Percentiles rank a stretch among this genome's conserved stretches.
These are phyloP conservation scores for Gremmenia infestans DNA, from an alignment of 2,329 filamentous ascomycete genomes.

Conservation along the genomic window DNA sequence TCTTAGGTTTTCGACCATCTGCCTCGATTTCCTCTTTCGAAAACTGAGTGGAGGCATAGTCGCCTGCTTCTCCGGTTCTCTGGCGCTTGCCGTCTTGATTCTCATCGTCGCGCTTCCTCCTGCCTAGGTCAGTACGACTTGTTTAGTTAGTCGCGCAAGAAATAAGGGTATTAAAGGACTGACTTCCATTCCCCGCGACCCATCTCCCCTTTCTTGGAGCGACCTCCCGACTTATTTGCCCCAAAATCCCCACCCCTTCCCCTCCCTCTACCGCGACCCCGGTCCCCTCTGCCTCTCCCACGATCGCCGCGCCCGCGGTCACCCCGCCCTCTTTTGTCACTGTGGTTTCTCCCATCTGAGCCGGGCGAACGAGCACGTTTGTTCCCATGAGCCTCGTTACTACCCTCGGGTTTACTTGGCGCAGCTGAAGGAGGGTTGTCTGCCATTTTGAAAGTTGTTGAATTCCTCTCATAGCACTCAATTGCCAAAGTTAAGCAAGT, in stretches of 20 bases:
- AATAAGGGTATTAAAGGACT: constrained; percentile 26
- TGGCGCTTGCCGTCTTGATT: constrained; percentile 50
- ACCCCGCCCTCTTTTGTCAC: constrained; percentile 4
- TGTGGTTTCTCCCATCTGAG: constrained; percentile 1
- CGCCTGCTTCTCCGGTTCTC: constrained; percentile 39
- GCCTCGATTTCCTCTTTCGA: constrained; percentile 79
- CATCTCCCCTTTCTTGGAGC: constrained; percentile 61
- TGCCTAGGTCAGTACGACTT: constrained; percentile 47
- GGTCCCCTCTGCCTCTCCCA: constrained; percentile 18
- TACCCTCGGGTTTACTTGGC: constrained; percentile 2
- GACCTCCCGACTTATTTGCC: constrained; percentile 30
- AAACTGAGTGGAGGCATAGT: constrained; percentile 41
- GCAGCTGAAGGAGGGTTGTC: constrained; percentile 19
- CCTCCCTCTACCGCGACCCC: constrained; percentile 14
- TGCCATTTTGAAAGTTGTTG: constrained; percentile 21
- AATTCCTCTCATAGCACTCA: constrained; percentile 21
- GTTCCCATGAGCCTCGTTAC: constrained; percentile 6
- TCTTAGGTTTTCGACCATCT: constrained; percentile 84
- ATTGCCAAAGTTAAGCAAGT: neutral
- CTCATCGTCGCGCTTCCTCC: constrained; percentile 45
- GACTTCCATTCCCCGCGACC: constrained; percentile 63
- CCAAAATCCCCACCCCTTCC: constrained; percentile 47
- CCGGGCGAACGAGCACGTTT: neutral
- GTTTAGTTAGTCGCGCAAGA: constrained; percentile 42
- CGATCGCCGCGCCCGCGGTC: constrained; percentile 7